These are phyloP conservation scores for Rhodomyrtus tomentosa DNA, from an alignment of 345 rosid species.

Conservation along the genomic window DNA sequence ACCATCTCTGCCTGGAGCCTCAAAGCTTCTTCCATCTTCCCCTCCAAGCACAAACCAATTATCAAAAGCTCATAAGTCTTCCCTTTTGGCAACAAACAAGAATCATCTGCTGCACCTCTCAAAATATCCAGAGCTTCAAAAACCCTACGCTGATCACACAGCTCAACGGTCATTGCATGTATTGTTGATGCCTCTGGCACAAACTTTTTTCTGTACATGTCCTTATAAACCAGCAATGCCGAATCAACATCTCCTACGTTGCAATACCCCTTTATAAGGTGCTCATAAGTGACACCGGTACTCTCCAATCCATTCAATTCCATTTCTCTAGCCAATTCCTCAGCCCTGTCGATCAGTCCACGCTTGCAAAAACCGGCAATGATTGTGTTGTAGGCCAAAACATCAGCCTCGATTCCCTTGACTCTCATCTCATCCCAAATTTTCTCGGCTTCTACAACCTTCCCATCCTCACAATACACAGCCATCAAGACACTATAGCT, in stretches of 20 bases:
- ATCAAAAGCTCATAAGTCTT: slow-evolving; percentile 49
- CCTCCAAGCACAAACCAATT: slow-evolving; percentile 45
- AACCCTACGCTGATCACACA: slow-evolving; percentile 33
- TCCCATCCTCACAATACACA: slow-evolving; percentile 39
- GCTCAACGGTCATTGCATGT: slow-evolving; percentile 30
- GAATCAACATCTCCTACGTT: slow-evolving; percentile 39
- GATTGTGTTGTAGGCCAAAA: slow-evolving; percentile 51
- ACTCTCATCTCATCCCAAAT: slow-evolving; percentile 60
- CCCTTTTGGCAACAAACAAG: slow-evolving; percentile 27
- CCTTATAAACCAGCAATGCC: slow-evolving; percentile 40
- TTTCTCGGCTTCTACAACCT: slow-evolving; percentile 45
- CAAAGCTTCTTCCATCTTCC: slow-evolving; percentile 61
- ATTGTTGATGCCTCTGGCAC: slow-evolving; percentile 29
- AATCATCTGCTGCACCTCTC: slow-evolving; percentile 24
- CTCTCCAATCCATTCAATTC: slow-evolving; percentile 32
- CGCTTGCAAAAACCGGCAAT: slow-evolving; percentile 52
- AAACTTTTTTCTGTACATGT: slow-evolving; percentile 45
- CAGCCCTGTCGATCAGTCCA: slow-evolving; percentile 45
- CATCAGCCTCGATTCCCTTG: slow-evolving; percentile 34
- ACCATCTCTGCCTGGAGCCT: slow-evolving; percentile 80
- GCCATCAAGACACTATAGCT: slow-evolving; percentile 52
- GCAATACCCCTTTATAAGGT: slow-evolving; percentile 58
- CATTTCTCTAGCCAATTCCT: slow-evolving; percentile 48
- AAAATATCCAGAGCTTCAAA: slow-evolving; percentile 41
- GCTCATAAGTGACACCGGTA: slow-evolving; percentile 40